phyloP scores from a whole-genome alignment of 108 stramenopile genomes.

The Pseudonitzschia delicatissima region DNA sequence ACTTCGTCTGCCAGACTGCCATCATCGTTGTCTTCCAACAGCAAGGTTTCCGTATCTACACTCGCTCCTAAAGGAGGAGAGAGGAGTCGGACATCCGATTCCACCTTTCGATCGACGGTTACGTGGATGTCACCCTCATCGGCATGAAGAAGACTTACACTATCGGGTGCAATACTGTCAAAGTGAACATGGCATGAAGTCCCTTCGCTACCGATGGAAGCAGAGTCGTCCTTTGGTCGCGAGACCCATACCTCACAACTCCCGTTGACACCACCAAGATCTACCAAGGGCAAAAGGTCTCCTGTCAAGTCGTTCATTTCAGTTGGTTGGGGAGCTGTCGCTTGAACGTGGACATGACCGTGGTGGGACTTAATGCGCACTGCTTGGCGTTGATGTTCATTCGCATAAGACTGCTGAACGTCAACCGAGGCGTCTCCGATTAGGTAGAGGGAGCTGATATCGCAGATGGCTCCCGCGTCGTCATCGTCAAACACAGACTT shows the following conservation, averaged over 20 bases:
- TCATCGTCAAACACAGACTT: conserved; percentile 50
- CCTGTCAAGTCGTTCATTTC: conserved; percentile 32
- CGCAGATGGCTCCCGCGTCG: conserved; percentile 67
- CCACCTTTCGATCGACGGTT: conserved; percentile 85
- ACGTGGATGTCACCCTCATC: conserved; percentile 42
- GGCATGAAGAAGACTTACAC: conserved; percentile 60
- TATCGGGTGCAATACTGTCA: conserved; percentile 71
- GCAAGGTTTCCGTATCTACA: conserved; percentile 29
- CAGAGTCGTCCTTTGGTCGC: not conserved
- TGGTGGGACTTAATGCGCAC: conserved; percentile 79
- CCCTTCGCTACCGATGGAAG: conserved; percentile 7
- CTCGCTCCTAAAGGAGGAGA: conserved; percentile 14
- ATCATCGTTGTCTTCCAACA: conserved; percentile 49
- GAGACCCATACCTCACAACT: conserved; percentile 63
- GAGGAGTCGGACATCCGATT: conserved; percentile 67
- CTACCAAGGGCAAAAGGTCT: conserved; percentile 40
- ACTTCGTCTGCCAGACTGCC: conserved; percentile 14
- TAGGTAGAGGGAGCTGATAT: conserved; percentile 76
- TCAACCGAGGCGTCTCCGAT: conserved; percentile 37
- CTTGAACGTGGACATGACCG: conserved; percentile 50
- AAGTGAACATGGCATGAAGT: conserved; percentile 60
- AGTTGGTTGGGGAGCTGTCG: conserved; percentile 12
- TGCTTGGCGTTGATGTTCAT: conserved; percentile 13
- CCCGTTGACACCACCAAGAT: conserved; percentile 87
- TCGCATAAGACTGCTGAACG: conserved; percentile 16